Base-by-base conservation (phyloP, 208 protist species). In the Trypanosoma platydactyli region DNA sequence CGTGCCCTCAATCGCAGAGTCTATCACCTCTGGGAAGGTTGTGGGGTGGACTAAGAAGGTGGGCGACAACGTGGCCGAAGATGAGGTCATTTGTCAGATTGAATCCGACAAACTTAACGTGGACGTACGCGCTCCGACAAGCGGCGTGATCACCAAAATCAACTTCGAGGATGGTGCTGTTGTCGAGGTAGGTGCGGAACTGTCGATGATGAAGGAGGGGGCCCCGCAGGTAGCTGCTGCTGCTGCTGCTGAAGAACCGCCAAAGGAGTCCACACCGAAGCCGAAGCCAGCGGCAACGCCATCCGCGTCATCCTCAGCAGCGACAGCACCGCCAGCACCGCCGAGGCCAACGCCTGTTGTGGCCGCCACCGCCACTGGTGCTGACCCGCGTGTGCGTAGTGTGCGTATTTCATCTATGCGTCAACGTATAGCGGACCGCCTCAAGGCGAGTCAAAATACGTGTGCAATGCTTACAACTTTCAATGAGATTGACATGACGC, bases 381-480 rank as follows among this genome's bases (percentile, higher is more conserved):
- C 76, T 3, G 91, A 96, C 60, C 79, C 86, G 53, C 86, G 91
- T 30, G 72, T 94, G 27, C 86, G 88, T 59, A 91, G 82, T 55
- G 91, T 94, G 29, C 88, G 88, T 46, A 95, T 99, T 77, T 98
- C 89, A 38, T 94, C 94, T 29, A 98, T 99, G 86, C 88, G 98
- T 25, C 79, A 92, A 65, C 86, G 93, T 68, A 98, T 98, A 53
- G 97, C 97, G 15, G 93, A 98, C 71, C 89, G 97, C 50, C 91
- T 99, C 44, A 99, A 99, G 90, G 97, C 98, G 13, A 92, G 97
- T 46, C 98, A 99, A 85, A 99, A 99, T 82, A 99, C 97, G 15
- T 89, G 88, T 54, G 98, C 98, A 3, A 97, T 98, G 95, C 92
- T 99, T 41, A 99, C 98, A 20, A 99, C 98, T 30, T 99, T 99